Evolutionary conservation across 805 yeast species (phyloP).

Genomic region (Metschnikowia amazonensis): DNA sequence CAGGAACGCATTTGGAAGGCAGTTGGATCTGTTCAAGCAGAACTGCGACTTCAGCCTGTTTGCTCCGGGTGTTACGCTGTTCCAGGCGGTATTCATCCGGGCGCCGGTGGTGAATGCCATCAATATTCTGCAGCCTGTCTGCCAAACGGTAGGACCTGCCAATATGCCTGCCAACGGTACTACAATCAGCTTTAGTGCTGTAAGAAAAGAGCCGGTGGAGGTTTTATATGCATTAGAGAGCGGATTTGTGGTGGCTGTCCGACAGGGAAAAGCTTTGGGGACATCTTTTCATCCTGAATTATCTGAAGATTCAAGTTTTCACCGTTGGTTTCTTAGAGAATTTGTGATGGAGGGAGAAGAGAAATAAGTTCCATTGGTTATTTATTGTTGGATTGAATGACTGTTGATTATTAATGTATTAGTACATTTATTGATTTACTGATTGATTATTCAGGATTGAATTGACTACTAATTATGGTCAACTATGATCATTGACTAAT

Average conservation of each 20-base stretch:
- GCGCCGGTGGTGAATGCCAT: conserved; percentile 62
- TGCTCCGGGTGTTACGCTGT: conserved; percentile 38
- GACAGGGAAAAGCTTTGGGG: conserved; percentile 63
- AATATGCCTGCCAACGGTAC: conserved; percentile 6
- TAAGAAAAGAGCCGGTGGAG: conserved; percentile 32
- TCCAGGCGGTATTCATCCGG: conserved; percentile 59
- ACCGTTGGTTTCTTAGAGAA: conserved; percentile 64
- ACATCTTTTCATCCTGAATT: conserved; percentile 83
- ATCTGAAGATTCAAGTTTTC: conserved; percentile 54
- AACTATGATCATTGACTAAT: too few relatives aligned
- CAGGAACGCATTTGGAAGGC: conserved; percentile 79
- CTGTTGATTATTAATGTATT: too few relatives aligned
- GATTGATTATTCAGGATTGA: too few relatives aligned
- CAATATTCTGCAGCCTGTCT: neutral
- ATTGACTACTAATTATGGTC: too few relatives aligned
- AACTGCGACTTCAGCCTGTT: conserved; percentile 42
- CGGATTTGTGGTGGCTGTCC: conserved; percentile 62
- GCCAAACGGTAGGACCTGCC: conserved; percentile 14
- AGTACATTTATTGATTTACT: too few relatives aligned
- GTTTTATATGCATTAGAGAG: conserved; percentile 38
- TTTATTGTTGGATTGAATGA: too few relatives aligned
- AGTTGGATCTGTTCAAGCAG: conserved; percentile 59
- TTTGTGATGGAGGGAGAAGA: conserved; percentile 44
- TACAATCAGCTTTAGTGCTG: conserved; percentile 7
- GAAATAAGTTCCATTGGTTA: too few relatives aligned